Conservation (phyloP, 2,329 filamentous ascomycete species). For the Juglanconis oblonga region DNA sequence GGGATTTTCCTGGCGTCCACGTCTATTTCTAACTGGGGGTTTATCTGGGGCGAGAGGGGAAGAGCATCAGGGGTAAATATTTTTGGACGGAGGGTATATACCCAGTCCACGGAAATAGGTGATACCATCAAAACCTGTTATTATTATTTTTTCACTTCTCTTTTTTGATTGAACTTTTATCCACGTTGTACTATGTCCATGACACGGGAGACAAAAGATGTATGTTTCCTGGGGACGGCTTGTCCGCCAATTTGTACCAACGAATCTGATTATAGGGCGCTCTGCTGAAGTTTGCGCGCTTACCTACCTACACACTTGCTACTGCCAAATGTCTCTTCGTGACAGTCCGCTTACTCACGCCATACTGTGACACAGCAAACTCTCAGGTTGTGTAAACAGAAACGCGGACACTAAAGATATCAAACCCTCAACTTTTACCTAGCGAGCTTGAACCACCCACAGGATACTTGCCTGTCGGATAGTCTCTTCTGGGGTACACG, state of each 20-base stretch:
- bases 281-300: too few species aligned
- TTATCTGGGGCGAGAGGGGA: slow-evolving; percentile 4
- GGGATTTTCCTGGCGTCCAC: not conserved
- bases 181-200: not conserved
- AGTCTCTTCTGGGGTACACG: too few species aligned
- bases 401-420: too few species aligned
- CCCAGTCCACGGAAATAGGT: slow-evolving; percentile 1
- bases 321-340: too few species aligned
- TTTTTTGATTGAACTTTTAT: not conserved
- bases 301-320: too few species aligned
- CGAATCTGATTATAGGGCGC: not conserved
- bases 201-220: not conserved
- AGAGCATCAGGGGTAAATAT: not conserved
- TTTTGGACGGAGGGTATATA: not conserved
- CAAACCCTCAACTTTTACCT: too few species aligned
- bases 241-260: not conserved
- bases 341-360: too few species aligned
- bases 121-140: slow-evolving; percentile 7
- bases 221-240: not conserved
- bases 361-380: too few species aligned
- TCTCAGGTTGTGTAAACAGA: too few species aligned
- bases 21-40: not conserved
- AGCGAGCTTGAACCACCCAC: too few species aligned
- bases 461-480: too few species aligned
- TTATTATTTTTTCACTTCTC: not conserved